These are phyloP conservation scores for Aspergillus cejpii DNA, from an alignment of 2,329 filamentous ascomycete species.

Conservation along the genomic window DNA sequence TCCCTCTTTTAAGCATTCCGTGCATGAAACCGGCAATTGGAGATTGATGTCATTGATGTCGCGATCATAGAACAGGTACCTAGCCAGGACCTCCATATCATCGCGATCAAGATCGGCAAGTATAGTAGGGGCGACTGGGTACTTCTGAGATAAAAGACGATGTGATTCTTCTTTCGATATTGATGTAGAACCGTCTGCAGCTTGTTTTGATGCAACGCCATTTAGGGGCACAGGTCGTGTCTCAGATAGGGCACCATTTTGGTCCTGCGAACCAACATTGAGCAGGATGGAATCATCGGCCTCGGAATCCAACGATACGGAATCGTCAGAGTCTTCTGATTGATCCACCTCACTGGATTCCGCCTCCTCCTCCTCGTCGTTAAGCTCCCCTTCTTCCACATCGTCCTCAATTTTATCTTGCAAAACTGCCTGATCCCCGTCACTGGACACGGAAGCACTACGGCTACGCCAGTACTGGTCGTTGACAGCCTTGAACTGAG, in stretches of 20 bases:
- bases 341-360: constrained; percentile 10
- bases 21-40: constrained; percentile 38
- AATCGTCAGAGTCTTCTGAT: constrained; percentile 29
- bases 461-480: constrained; percentile 34
- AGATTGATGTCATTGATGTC: constrained; percentile 37
- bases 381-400: constrained; percentile 27
- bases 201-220: neutral
- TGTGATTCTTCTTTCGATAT: constrained; percentile 33
- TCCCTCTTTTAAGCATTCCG: constrained; percentile 38
- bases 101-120: constrained; percentile 35
- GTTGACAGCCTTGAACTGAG: constrained; percentile 33
- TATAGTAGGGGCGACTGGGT: constrained; percentile 28
- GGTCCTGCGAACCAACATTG: constrained; percentile 30
- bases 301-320: constrained; percentile 29
- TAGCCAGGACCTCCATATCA: constrained; percentile 38
- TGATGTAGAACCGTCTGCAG: neutral
- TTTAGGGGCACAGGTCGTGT: constrained; percentile 8
- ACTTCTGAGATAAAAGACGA: constrained; percentile 29
- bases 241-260: constrained; percentile 15
- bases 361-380: constrained; percentile 17
- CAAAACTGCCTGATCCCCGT: constrained; percentile 5
- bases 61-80: constrained; percentile 37
- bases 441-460: constrained; percentile 28
- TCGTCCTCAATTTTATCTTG: constrained; percentile 11
- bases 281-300: constrained; percentile 40